Evolutionary conservation across 2,329 filamentous ascomycete species (phyloP).

Genomic region (Pyrenophora seminiperda): DNA sequence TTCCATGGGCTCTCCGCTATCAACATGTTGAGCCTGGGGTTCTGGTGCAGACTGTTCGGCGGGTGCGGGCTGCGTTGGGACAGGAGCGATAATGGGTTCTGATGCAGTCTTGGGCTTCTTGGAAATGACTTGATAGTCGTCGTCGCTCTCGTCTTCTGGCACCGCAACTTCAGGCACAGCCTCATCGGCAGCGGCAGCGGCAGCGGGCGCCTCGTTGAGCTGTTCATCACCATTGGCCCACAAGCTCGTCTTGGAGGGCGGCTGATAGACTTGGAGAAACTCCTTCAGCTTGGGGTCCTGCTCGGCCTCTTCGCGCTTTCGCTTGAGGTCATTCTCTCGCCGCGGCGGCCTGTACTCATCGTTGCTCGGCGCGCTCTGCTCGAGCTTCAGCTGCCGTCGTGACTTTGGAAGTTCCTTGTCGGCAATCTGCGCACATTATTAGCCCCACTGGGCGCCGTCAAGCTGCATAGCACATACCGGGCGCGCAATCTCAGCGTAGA

Average conservation of each 20-base stretch:
- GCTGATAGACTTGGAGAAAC: slow-evolving; percentile 82
- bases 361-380: slow-evolving; percentile 27
- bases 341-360: slow-evolving; percentile 35
- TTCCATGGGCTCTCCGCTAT: slow-evolving; percentile 28
- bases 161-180: slow-evolving; percentile 30
- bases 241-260: slow-evolving; percentile 66
- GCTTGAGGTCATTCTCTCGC: slow-evolving; percentile 61
- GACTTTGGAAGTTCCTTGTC: slow-evolving; percentile 45
- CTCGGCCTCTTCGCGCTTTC: slow-evolving; percentile 64
- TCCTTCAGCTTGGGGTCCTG: slow-evolving; percentile 82
- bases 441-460: slow-evolving; percentile 20
- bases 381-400: slow-evolving; percentile 37
- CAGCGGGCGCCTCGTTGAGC: slow-evolving; percentile 14
- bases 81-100: slow-evolving; percentile 1
- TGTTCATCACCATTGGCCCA: slow-evolving; percentile 62
- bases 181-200: slow-evolving; percentile 25
- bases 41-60: background rate
- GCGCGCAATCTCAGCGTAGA: slow-evolving; percentile 84
- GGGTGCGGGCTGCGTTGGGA: slow-evolving; percentile 10
- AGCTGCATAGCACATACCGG: slow-evolving; percentile 61
- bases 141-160: slow-evolving; percentile 65
- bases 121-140: slow-evolving; percentile 72
- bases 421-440: slow-evolving; percentile 44
- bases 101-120: slow-evolving; percentile 50
- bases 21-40: background rate